Evolutionary conservation across 2,329 filamentous ascomycete genomes (phyloP), one percentile per base, ranked within the genome.

Genomic region (Epichloe sp.): DNA sequence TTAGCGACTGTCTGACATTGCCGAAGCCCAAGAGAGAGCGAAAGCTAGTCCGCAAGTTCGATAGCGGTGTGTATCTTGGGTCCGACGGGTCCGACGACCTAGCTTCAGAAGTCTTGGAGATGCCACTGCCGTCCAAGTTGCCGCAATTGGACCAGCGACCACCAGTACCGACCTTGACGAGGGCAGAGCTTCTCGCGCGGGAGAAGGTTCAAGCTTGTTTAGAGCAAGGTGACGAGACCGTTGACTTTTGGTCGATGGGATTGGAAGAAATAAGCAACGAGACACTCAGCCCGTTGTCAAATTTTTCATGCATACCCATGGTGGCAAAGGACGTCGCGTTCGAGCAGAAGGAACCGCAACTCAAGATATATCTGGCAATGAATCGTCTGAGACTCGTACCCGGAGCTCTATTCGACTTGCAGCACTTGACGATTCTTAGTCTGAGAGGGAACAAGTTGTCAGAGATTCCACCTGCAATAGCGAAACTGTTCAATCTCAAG

Each of bases 1-100:
- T 74, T 52, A 64, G 67, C 42, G 72, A 76, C 12, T 59, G 61
- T 19, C 54, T 60, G 26, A 62, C 62, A 31, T 59, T 59, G 51
- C 64, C 64, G 21, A 70, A 68, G 58, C 63, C 62, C 14, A 81
- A 76, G 62, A 48, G 17, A 35, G 46, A 49, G 37, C 72, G 79
- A 40, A 71, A 71, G 14, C 69, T 85, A 49, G 68, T 72, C 58
- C 73, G 80, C 48, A 78, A 83, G 56, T 68, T 77, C 52, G 85
- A 88, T 64, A 86, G 83, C 63, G 82, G 81, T 48, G 76, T 88
- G 3, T 88, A 76, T 66, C 74, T 88, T 68, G 79, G 75, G 4
- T 83, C 79, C 54, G 83, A 85, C 52, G 66, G 62, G 35, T 67
- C 71, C 11, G 75, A 73, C 23, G 70, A 71, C 31, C 50, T 62